Evolutionary conservation across 306 rosid species (phyloP), one percentile per base, ranked within the genome.

Genomic region (Cucurbita argyrosperma): DNA sequence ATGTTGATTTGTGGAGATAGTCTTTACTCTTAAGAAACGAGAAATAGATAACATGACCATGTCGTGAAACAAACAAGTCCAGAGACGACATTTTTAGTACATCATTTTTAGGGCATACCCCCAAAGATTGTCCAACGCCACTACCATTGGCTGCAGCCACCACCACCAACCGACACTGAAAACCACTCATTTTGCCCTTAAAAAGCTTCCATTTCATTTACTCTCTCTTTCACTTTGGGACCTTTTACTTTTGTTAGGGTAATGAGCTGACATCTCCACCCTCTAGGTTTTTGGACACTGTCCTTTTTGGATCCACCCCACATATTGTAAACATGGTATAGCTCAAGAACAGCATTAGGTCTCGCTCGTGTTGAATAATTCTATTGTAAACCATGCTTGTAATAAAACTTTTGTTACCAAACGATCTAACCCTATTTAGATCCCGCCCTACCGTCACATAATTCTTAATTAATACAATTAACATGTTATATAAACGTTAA

Each of bases 91-190:
- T n/a, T n/a, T n/a, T n/a, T n/a, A n/a, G n/a, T n/a, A n/a, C n/a
- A n/a, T n/a, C 12, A 38, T 6, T 62, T 62, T 15, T 37, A 38
- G n/a, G 72, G 53, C 18, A 45, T 2, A 46, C 39, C 72, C 72
- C 39, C 5, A 62, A 59, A 19, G 42, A 42, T 64, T 64, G 71
- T 62, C 66, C 43, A 60, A 10, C 13, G 69, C 14, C 35, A 30
- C 35, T 30, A 3, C 30, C 30, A 26, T 26, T 26, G 30, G 30
- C 71, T 42, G 39, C 72, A 67, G 19, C 56, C 54, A 46, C 72
- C 54, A 46, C 72, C 72, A 67, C 72, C 72, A 67, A 67, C 72
- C 72, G 72, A 67, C 72, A 67, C 11, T 66, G 38, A 66, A 66
- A 66, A 19, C 72, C 55, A 66, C 72, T 66, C 72, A 66, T 66